Percentiles rank a stretch among this genome's conserved stretches.
These are phyloP conservation scores for Lotmaria passim DNA, from an alignment of 208 protist genomes.

Conservation along the genomic window DNA sequence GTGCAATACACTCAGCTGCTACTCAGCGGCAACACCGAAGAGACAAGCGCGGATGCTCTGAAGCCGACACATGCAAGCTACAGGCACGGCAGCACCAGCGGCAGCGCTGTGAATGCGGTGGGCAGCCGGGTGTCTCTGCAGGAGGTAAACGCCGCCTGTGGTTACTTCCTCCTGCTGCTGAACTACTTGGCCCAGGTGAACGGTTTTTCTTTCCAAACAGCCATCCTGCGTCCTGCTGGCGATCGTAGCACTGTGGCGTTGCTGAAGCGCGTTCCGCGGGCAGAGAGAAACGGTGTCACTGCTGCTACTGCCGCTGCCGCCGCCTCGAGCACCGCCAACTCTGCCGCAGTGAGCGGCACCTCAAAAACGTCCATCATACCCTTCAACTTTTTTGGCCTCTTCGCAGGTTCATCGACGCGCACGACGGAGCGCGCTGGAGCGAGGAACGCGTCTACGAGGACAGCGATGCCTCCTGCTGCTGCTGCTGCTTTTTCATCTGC, in stretches of 20 bases:
- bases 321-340: neutral
- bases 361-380: neutral
- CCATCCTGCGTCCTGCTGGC: constrained; percentile 54
- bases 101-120: constrained; percentile 2
- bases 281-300: neutral
- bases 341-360: too few relatives aligned
- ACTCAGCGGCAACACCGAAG: constrained; percentile 32
- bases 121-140: constrained; percentile 47
- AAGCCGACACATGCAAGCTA: neutral
- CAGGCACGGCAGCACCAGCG: neutral
- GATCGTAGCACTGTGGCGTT: constrained; percentile 57
- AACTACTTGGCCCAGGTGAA: constrained; percentile 49
- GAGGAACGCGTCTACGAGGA: too few relatives aligned
- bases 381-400: constrained; percentile 17
- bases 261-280: constrained; percentile 21
- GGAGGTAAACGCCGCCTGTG: constrained; percentile 82
- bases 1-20: constrained; percentile 32
- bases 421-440: too few relatives aligned
- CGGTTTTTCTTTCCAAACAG: constrained; percentile 38
- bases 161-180: constrained; percentile 59
- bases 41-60: neutral
- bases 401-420: neutral
- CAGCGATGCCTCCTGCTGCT: neutral
- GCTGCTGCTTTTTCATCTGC: neutral
- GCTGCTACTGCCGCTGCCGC: neutral